phyloP scores from a whole-genome alignment of 1,284 basidiomycete genomes.

The Leucocoprinus gongylophorus region DNA sequence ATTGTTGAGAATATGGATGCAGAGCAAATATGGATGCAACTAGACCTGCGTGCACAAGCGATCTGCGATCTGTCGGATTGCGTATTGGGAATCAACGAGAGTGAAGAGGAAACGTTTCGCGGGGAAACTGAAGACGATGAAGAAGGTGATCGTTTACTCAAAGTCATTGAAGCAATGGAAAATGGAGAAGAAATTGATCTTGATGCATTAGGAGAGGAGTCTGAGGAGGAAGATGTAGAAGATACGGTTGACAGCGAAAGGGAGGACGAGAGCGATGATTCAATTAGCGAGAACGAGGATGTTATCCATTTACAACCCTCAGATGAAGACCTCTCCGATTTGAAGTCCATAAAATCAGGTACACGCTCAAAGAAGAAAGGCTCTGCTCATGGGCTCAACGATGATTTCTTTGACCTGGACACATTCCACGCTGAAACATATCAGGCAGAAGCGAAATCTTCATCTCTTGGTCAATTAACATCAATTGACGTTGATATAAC shows the following conservation, averaged over 20 bases:
- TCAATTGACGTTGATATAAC: slow-evolving; percentile 19
- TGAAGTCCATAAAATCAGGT: not conserved
- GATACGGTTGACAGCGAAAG: slow-evolving; percentile 20
- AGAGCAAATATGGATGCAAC: slow-evolving; percentile 90
- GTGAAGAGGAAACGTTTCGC: slow-evolving; percentile 20
- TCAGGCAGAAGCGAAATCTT: slow-evolving; percentile 63
- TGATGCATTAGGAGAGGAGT: slow-evolving; percentile 23
- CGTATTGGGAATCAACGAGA: slow-evolving; percentile 43
- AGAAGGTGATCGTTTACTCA: slow-evolving; percentile 20
- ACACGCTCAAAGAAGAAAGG: slow-evolving; percentile 17
- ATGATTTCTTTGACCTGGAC: slow-evolving; percentile 88
- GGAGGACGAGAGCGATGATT: slow-evolving; percentile 22
- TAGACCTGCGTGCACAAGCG: slow-evolving; percentile 69
- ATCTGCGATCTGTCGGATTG: slow-evolving; percentile 60
- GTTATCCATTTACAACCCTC: slow-evolving; percentile 44
- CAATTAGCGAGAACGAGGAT: slow-evolving; percentile 32
- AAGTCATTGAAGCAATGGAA: slow-evolving; percentile 22
- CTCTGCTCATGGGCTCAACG: slow-evolving; percentile 63
- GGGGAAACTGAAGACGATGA: slow-evolving; percentile 20
- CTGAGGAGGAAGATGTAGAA: slow-evolving; percentile 24
- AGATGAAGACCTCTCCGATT: slow-evolving; percentile 40
- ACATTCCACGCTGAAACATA: slow-evolving; percentile 88
- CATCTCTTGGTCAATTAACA: slow-evolving; percentile 51
- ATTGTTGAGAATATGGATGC: slow-evolving; percentile 80
- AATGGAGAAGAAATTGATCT: slow-evolving; percentile 23